Evolutionary conservation across 306 rosid genomes (phyloP).

Genomic region (Acacia confusa): DNA sequence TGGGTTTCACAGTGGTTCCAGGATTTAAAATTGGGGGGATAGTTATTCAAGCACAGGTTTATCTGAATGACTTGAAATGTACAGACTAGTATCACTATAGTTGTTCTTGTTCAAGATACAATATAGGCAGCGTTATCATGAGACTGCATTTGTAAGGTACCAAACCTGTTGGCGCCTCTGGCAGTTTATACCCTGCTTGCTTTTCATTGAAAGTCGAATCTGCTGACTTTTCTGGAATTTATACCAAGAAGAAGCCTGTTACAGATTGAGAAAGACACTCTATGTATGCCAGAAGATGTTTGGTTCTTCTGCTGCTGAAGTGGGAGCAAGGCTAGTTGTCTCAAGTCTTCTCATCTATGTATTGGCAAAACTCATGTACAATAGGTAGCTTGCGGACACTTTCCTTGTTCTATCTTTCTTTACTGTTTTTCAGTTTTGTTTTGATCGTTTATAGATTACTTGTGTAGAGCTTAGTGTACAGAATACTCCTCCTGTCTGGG

Average conservation of each 20-base stretch:
- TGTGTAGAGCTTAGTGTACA: constrained; percentile 55
- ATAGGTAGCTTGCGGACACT: constrained; percentile 43
- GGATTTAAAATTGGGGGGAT: constrained; percentile 78
- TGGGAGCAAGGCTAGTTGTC: constrained; percentile 14
- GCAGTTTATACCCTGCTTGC: constrained; percentile 8
- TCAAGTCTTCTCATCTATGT: constrained; percentile 18
- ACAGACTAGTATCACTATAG: constrained; percentile 35
- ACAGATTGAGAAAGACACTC: constrained; percentile 18
- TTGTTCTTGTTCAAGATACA: constrained; percentile 20
- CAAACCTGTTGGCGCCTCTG: constrained; percentile 20
- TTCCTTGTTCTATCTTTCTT: constrained; percentile 18
- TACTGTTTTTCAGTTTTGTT: constrained; percentile 30
- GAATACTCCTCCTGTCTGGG: constrained; percentile 36
- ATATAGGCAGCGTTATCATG: constrained; percentile 14
- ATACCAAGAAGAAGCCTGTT: not conserved
- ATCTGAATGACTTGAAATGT: constrained; percentile 49
- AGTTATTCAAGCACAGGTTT: constrained; percentile 88
- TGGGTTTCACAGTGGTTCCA: constrained; percentile 88
- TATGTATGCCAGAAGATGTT: constrained; percentile 13
- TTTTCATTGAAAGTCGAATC: constrained; percentile 14
- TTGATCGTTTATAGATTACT: constrained; percentile 33
- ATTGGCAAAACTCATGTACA: constrained; percentile 6
- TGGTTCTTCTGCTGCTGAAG: constrained; percentile 27
- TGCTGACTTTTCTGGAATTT: constrained; percentile 14
- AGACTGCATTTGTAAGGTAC: constrained; percentile 13